Percentiles rank a stretch among this genome's conserved stretches.
phyloP scores from a whole-genome alignment of 257 asterid species.

The Nicotiana sylvestris region DNA sequence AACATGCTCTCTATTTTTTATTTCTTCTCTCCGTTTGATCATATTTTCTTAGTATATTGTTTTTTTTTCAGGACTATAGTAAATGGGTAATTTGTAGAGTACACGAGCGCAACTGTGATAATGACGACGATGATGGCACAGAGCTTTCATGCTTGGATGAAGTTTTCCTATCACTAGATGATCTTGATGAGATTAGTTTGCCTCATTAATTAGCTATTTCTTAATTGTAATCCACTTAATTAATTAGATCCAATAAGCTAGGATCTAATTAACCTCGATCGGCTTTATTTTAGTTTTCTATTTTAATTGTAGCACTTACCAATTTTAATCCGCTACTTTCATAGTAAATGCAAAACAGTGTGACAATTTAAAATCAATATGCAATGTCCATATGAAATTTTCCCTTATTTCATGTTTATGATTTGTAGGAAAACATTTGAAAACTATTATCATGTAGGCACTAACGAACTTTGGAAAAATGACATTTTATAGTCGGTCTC shows the following conservation, averaged over 20 bases:
- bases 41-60: not conserved
- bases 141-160: slow-evolving; percentile 97
- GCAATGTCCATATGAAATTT: not conserved
- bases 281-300: not conserved
- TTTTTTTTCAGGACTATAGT: slow-evolving; percentile 51
- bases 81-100: slow-evolving; percentile 94
- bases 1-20: not conserved
- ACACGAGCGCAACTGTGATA: slow-evolving; percentile 43
- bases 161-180: slow-evolving; percentile 84
- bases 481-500: too few relatives aligned
- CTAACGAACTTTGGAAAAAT: too few relatives aligned
- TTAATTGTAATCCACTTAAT: not conserved
- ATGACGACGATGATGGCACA: slow-evolving; percentile 50
- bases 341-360: slow-evolving; percentile 10
- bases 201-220: slow-evolving; percentile 33
- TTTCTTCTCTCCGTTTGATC: too few relatives aligned
- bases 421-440: too few relatives aligned
- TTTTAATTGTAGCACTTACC: not conserved
- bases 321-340: not conserved
- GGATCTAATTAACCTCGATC: slow-evolving; percentile 16
- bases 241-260: slow-evolving; percentile 26
- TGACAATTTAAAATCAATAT: slow-evolving; percentile 22
- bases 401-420: too few relatives aligned
- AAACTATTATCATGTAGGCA: too few relatives aligned
- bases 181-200: slow-evolving; percentile 79